These are phyloP conservation scores for Entomophthora muscae DNA, from an alignment of 371 early-diverging fungal genomes.

Conservation along the genomic window DNA sequence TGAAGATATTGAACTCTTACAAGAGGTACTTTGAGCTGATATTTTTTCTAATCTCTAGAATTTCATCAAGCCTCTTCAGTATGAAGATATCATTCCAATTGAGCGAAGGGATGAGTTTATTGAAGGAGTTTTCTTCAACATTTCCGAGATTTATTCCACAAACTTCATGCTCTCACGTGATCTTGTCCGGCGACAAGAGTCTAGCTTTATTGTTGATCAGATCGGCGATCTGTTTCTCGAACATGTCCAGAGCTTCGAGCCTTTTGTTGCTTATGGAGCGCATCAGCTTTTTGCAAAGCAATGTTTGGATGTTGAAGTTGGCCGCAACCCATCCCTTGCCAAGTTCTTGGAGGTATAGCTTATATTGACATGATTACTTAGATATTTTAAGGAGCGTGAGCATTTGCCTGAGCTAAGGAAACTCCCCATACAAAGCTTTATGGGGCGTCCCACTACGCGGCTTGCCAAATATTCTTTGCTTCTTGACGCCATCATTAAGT, in stretches of 20 bases:
- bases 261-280: slow-evolving; percentile 76
- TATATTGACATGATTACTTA: too few species aligned
- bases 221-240: slow-evolving; percentile 73
- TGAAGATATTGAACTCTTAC: slow-evolving; percentile 50
- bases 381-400: slow-evolving; percentile 37
- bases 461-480: slow-evolving; percentile 78
- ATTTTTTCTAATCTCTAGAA: slow-evolving; percentile 16
- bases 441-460: slow-evolving; percentile 73
- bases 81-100: slow-evolving; percentile 36
- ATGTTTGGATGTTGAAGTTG: slow-evolving; percentile 58
- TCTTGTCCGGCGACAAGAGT: slow-evolving; percentile 49
- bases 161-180: slow-evolving; percentile 45
- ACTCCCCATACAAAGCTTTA: slow-evolving; percentile 58
- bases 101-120: slow-evolving; percentile 44
- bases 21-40: slow-evolving; percentile 27
- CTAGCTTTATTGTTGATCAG: slow-evolving; percentile 43
- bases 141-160: slow-evolving; percentile 44
- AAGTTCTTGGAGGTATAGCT: slow-evolving; percentile 53
- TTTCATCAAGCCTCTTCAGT: slow-evolving; percentile 55
- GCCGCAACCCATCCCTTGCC: slow-evolving; percentile 39
- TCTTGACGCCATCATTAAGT: slow-evolving; percentile 65
- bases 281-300: slow-evolving; percentile 72
- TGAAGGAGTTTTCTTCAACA: slow-evolving; percentile 62
- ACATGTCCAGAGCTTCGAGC: slow-evolving; percentile 49
- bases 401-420: slow-evolving; percentile 60